A percentile compares a stretch with the other conserved stretches of the same genome.
phyloP scores from a whole-genome alignment of 1,284 basidiomycete species.

The Heliocybe sulcata region DNA sequence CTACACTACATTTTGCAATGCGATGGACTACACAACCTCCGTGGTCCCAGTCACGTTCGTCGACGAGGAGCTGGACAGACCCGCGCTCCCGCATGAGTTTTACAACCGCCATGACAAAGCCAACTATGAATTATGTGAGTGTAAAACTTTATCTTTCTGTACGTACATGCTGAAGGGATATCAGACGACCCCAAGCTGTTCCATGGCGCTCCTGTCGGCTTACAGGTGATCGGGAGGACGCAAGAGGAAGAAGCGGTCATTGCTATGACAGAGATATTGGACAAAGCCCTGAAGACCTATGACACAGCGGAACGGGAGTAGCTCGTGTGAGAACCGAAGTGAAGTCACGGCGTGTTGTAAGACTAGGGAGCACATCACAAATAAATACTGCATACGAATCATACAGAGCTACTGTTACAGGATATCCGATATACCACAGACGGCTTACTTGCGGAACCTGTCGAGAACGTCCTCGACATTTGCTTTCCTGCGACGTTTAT shows the following conservation, averaged over 20 bases:
- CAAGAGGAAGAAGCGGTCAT: slow-evolving; percentile 36
- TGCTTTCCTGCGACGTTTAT: slow-evolving; percentile 39
- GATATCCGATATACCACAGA: not conserved
- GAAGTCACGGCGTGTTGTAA: not conserved
- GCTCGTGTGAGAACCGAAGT: not conserved
- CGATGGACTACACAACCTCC: slow-evolving; percentile 39
- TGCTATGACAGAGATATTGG: slow-evolving; percentile 20
- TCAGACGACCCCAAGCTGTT: slow-evolving; percentile 25
- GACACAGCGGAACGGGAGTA: not conserved
- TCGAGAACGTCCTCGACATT: slow-evolving; percentile 23
- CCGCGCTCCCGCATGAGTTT: slow-evolving; percentile 22
- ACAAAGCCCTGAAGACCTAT: slow-evolving; percentile 9
- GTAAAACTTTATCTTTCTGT: not conserved
- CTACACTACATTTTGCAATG: slow-evolving; percentile 17
- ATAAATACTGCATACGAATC: not conserved
- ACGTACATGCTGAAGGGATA: slow-evolving; percentile 7
- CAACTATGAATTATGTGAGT: slow-evolving; percentile 38
- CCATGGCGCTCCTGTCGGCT: slow-evolving; percentile 27
- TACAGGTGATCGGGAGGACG: slow-evolving; percentile 34
- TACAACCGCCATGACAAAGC: slow-evolving; percentile 30
- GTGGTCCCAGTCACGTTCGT: slow-evolving; percentile 37
- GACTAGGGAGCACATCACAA: not conserved
- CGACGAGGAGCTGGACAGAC: slow-evolving; percentile 24
- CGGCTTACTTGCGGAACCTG: slow-evolving; percentile 7
- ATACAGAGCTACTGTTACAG: not conserved